Evolutionary conservation across 257 asterid species (phyloP).

Genomic region (Nicotiana obtusifolia): DNA sequence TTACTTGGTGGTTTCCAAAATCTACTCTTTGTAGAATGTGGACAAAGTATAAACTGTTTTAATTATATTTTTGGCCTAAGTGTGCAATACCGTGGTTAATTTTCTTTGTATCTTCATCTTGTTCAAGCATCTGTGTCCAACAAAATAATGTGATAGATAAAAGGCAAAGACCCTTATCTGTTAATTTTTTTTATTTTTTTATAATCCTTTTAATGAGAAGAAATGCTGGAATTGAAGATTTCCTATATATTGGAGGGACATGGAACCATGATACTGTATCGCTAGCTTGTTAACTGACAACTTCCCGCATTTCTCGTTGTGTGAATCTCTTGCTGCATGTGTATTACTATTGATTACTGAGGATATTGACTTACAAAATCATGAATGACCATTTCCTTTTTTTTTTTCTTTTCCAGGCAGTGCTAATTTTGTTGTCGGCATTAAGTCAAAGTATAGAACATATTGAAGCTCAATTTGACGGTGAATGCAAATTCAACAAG

Average conservation of each 20-base stretch:
- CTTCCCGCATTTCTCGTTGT: background rate
- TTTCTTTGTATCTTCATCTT: background rate
- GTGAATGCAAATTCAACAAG: conserved; percentile 20
- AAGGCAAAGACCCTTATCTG: background rate
- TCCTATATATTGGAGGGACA: background rate
- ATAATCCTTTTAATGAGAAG: background rate
- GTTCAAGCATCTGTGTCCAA: background rate
- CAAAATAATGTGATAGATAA: background rate
- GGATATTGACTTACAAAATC: background rate
- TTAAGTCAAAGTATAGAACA: conserved; percentile 11
- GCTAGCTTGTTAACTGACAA: background rate
- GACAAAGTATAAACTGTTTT: background rate
- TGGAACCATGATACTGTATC: background rate
- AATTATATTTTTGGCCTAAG: background rate
- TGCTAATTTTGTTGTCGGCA: conserved; percentile 9
- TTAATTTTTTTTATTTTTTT: background rate
- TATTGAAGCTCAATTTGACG: conserved; percentile 13
- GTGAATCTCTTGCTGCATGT: background rate
- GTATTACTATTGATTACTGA: background rate
- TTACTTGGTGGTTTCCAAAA: background rate
- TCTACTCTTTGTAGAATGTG: background rate
- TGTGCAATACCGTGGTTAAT: background rate
- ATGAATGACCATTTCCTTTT: background rate
- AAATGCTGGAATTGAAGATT: conserved; percentile 1
- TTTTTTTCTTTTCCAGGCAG: conserved; percentile 3